Conservation (phyloP, 805 yeast species). For the Hanseniaspora vineae region DNA sequence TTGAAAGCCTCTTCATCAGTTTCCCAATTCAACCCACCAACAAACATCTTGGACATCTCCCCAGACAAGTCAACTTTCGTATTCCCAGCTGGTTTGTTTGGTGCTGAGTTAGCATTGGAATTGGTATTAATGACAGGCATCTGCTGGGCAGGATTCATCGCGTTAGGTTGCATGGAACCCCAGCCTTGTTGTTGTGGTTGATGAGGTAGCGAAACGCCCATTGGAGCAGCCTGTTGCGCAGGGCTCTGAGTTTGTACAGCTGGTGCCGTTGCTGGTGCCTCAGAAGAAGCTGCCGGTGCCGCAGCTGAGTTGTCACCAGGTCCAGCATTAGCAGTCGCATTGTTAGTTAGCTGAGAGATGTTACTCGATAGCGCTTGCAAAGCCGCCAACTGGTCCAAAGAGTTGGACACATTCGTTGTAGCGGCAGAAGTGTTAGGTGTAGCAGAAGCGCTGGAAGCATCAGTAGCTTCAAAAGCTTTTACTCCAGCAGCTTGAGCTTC, state of each 20-base stretch:
- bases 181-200: conserved; percentile 8
- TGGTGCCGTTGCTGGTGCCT: not conserved
- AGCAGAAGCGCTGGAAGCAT: not conserved
- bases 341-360: no score
- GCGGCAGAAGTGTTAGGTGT: not conserved
- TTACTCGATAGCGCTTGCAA: no score
- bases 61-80: conserved; percentile 41
- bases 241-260: no score
- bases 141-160: conserved; percentile 12
- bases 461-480: not conserved
- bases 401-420: not conserved
- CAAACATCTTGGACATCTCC: conserved; percentile 84
- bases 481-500: not conserved
- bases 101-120: conserved; percentile 11
- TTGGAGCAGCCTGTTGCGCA: not conserved
- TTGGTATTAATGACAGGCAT: conserved; percentile 12
- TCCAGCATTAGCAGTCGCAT: no score
- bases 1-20: conserved; percentile 80
- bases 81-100: conserved; percentile 9
- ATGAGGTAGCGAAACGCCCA: not conserved
- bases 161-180: conserved; percentile 10
- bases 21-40: conserved; percentile 97
- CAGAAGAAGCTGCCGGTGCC: conserved; percentile 1
- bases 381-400: no score
- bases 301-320: conserved; percentile 1